Percentiles rank a stretch among this genome's conserved stretches.
Evolutionary conservation across 2,329 filamentous ascomycete genomes (phyloP).

Genomic region (Hansfordia pulvinata): DNA sequence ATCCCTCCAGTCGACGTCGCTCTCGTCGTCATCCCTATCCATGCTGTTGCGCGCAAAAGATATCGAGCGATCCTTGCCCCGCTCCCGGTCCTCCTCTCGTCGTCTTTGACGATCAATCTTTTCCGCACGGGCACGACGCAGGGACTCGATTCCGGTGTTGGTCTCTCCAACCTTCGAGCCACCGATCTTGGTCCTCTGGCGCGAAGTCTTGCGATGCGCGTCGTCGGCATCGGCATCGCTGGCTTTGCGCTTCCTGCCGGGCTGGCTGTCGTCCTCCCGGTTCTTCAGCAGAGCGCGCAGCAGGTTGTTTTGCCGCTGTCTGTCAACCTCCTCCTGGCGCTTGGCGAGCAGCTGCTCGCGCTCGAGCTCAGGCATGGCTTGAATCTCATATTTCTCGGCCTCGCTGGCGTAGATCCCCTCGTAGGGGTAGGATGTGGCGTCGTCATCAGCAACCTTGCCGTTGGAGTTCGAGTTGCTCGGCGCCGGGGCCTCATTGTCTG

Average conservation of each 20-base stretch:
- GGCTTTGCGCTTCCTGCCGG: slow-evolving; percentile 63
- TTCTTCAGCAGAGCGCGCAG: slow-evolving; percentile 63
- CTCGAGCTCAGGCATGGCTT: slow-evolving; percentile 79
- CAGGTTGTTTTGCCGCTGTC: slow-evolving; percentile 67
- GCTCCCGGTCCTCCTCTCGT: slow-evolving; percentile 46
- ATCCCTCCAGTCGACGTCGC: slow-evolving; percentile 66
- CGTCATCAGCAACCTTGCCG: slow-evolving; percentile 32
- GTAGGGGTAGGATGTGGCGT: slow-evolving; percentile 63
- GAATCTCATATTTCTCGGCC: slow-evolving; percentile 64
- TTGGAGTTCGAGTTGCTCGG: slow-evolving; percentile 14
- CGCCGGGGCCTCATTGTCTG: slow-evolving; percentile 51
- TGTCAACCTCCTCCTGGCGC: slow-evolving; percentile 70
- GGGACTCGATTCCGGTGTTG: slow-evolving; percentile 58
- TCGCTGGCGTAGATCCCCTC: slow-evolving; percentile 73
- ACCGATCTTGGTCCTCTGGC: slow-evolving; percentile 54
- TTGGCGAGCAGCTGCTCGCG: slow-evolving; percentile 84
- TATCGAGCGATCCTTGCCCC: slow-evolving; percentile 35
- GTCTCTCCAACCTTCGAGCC: slow-evolving; percentile 55
- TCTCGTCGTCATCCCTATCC: slow-evolving; percentile 58
- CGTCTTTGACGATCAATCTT: slow-evolving; percentile 51
- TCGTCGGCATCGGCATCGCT: slow-evolving; percentile 69
- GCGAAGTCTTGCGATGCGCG: slow-evolving; percentile 57
- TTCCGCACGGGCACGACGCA: slow-evolving; percentile 48
- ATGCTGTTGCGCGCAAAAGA: slow-evolving; percentile 24
- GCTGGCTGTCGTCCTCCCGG: slow-evolving; percentile 48